These are phyloP conservation scores for Sapria himalayana DNA, from an alignment of 345 rosid genomes.

Conservation along the genomic window DNA sequence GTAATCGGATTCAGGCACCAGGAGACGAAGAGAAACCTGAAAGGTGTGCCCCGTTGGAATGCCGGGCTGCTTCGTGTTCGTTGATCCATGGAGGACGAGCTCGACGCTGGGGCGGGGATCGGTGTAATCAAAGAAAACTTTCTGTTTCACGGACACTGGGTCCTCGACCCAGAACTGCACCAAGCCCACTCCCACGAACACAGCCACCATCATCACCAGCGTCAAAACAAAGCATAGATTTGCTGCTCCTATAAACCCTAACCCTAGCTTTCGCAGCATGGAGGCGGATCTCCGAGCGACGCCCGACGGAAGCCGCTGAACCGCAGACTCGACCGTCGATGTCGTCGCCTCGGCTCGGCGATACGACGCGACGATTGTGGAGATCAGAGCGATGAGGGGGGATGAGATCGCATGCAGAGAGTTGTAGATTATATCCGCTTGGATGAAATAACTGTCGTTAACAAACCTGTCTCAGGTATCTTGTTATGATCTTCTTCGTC, in stretches of 20 bases:
- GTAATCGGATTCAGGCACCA: conserved; percentile 69
- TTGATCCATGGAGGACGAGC: conserved; percentile 10
- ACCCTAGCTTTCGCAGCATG: conserved; percentile 18
- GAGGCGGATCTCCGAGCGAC: conserved; percentile 7
- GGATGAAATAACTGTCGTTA: conserved; percentile 11
- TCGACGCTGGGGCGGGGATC: conserved; percentile 34
- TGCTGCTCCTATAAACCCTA: conserved; percentile 37
- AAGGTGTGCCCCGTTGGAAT: conserved; percentile 45
- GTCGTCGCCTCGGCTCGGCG: conserved; percentile 21
- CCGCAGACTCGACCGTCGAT: conserved; percentile 15
- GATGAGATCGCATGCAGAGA: conserved; percentile 21
- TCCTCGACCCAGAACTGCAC: conserved; percentile 41
- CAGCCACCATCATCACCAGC: conserved; percentile 23
- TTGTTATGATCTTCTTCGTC: conserved; percentile 7
- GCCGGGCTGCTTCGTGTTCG: conserved; percentile 6
- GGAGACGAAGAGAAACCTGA: conserved; percentile 28
- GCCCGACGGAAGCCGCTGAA: conserved; percentile 14
- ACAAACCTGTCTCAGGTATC: conserved; percentile 9
- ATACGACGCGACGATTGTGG: conserved; percentile 27
- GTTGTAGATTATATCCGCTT: conserved; percentile 33
- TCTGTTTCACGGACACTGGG: conserved; percentile 39
- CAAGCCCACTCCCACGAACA: conserved; percentile 26
- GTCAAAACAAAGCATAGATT: conserved; percentile 27
- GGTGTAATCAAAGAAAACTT: conserved; percentile 47
- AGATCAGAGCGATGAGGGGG: conserved; percentile 15